Conservation (phyloP, 1,139 yeast species). For the Eremothecium sinecaudum region DNA sequence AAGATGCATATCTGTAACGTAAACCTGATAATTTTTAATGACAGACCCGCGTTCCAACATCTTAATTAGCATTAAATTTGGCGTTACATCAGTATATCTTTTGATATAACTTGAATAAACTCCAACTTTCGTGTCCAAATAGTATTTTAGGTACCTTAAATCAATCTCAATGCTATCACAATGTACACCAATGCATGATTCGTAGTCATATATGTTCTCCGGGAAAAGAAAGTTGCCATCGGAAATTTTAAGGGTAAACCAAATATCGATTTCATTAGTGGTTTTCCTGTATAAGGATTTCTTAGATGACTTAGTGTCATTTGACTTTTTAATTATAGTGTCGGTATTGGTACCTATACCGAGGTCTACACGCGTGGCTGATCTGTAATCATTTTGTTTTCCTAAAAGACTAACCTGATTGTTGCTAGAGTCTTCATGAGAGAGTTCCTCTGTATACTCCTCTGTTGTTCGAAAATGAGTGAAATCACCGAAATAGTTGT, state of each 20-base stretch:
- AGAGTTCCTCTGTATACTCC: slow-evolving; percentile 46
- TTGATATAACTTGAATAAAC: slow-evolving; percentile 16
- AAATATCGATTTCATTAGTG: slow-evolving; percentile 69
- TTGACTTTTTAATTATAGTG: background rate
- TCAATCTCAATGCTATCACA: slow-evolving; percentile 67
- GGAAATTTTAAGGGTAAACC: slow-evolving; percentile 59
- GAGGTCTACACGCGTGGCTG: slow-evolving; percentile 4
- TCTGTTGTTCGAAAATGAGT: slow-evolving; percentile 79
- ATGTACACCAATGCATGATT: slow-evolving; percentile 51
- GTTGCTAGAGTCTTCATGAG: background rate
- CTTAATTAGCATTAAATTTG: slow-evolving; percentile 43
- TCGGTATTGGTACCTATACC: background rate
- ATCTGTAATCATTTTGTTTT: slow-evolving; percentile 3
- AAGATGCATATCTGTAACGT: slow-evolving; percentile 36
- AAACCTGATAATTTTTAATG: slow-evolving; percentile 37
- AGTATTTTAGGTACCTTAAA: slow-evolving; percentile 77
- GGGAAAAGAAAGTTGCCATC: slow-evolving; percentile 71
- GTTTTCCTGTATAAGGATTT: slow-evolving; percentile 36
- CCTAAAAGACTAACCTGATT: background rate
- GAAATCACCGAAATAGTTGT: slow-evolving; percentile 82
- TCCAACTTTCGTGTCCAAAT: slow-evolving; percentile 67
- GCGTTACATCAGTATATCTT: slow-evolving; percentile 37
- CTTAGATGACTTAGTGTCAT: slow-evolving; percentile 6
- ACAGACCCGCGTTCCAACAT: slow-evolving; percentile 11
- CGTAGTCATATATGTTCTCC: slow-evolving; percentile 55